Percentiles rank a stretch among this genome's conserved stretches.
These are phyloP conservation scores for Ceratobasidium sp. DNA, from an alignment of 1,284 basidiomycete species.

Conservation along the genomic window DNA sequence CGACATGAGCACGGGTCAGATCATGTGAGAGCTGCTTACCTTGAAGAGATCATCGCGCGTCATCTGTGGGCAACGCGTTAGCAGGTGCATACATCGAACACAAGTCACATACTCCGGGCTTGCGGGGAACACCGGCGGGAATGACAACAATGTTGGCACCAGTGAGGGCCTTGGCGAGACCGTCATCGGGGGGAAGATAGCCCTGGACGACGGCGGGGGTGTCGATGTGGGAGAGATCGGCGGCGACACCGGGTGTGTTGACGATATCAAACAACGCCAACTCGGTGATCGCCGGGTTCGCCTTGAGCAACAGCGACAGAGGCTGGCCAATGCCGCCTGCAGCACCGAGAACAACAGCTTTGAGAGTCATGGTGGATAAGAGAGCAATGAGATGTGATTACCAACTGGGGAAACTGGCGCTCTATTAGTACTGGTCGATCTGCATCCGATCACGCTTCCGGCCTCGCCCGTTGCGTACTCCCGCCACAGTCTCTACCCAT, in stretches of 20 bases:
- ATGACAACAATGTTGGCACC: slow-evolving; percentile 93
- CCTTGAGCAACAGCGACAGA: slow-evolving; percentile 87
- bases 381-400: too few species aligned
- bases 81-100: slow-evolving; percentile 3
- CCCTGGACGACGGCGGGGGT: slow-evolving; percentile 82
- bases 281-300: slow-evolving; percentile 80
- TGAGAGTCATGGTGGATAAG: slow-evolving; percentile 66
- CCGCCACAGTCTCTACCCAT: too few species aligned
- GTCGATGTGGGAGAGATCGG: slow-evolving; percentile 89
- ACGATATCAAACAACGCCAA: slow-evolving; percentile 96
- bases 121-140: slow-evolving; percentile 96
- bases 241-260: slow-evolving; percentile 94
- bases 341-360: slow-evolving; percentile 92
- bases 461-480: background rate
- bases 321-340: slow-evolving; percentile 95
- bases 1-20: slow-evolving; percentile 5
- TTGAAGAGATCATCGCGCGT: slow-evolving; percentile 86
- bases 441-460: slow-evolving; percentile 33
- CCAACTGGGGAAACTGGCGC: background rate
- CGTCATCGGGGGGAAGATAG: slow-evolving; percentile 74
- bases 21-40: slow-evolving; percentile 53
- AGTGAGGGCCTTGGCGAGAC: slow-evolving; percentile 81
- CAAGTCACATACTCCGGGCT: slow-evolving; percentile 78
- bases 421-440: slow-evolving; percentile 5
- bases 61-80: slow-evolving; percentile 34